These are phyloP conservation scores for Pythium sp. DNA, from an alignment of 352 stramenopile genomes.

Conservation along the genomic window DNA sequence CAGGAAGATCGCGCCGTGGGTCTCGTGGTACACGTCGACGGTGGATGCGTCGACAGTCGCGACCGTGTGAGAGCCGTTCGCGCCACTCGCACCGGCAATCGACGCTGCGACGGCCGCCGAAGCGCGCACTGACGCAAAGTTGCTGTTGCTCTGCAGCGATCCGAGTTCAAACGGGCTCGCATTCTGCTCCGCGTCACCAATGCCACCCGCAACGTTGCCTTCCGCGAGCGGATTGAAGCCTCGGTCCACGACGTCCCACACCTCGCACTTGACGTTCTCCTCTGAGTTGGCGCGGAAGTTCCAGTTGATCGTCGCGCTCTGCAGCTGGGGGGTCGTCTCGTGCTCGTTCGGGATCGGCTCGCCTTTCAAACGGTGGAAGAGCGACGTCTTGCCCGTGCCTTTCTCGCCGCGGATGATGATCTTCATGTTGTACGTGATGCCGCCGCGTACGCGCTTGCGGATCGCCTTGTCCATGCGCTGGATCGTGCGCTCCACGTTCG, in stretches of 20 bases:
- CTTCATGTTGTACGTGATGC: conserved; percentile 92
- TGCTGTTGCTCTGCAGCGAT: conserved; percentile 12
- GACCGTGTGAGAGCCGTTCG: conserved; percentile 52
- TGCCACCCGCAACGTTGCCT: conserved; percentile 2
- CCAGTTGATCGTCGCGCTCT: conserved; percentile 89
- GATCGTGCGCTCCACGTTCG: conserved; percentile 55
- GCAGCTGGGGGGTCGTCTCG: conserved; percentile 78
- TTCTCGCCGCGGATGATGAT: conserved; percentile 79
- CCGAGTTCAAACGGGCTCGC: conserved; percentile 28
- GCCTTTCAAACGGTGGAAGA: conserved; percentile 84
- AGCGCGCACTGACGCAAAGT: conserved; percentile 21
- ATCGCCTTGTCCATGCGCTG: conserved; percentile 84
- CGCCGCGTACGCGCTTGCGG: conserved; percentile 69
- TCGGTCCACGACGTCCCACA: conserved; percentile 91
- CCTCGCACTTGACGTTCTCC: conserved; percentile 88
- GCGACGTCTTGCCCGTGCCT: conserved; percentile 87
- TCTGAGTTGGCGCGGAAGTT: conserved; percentile 59
- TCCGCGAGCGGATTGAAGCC: conserved; percentile 41
- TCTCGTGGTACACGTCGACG: conserved; percentile 89
- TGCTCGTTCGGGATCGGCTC: conserved; percentile 69
- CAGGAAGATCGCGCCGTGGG: conserved; percentile 87
- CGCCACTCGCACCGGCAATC: conserved; percentile 13
- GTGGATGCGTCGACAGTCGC: conserved; percentile 78
- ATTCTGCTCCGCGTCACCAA: neutral
- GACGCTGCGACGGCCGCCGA: conserved; percentile 26